Evolutionary conservation across 139 green algal genomes (phyloP).

Genomic region (Closterium sp.): DNA sequence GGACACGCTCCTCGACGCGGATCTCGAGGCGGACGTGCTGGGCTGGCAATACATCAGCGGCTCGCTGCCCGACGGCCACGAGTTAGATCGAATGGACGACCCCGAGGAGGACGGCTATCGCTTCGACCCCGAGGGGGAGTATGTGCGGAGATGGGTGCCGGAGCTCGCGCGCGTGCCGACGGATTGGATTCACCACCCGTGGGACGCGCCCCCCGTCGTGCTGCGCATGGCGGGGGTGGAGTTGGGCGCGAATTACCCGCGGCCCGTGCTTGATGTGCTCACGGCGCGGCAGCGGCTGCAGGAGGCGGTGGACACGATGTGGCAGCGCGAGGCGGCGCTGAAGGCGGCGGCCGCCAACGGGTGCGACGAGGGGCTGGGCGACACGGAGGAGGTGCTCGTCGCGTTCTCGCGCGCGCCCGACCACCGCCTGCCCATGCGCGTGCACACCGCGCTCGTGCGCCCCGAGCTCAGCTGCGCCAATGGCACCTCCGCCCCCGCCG

Average conservation of each 20-base stretch:
- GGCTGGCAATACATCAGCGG: constrained; percentile 79
- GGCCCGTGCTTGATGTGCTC: constrained; percentile 36
- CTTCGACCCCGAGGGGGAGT: constrained; percentile 81
- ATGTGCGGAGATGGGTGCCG: constrained; percentile 86
- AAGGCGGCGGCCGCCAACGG: constrained; percentile 32
- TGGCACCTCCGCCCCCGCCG: too few relatives aligned
- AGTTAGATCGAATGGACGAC: constrained; percentile 79
- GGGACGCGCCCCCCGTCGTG: constrained; percentile 45
- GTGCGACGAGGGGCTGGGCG: constrained; percentile 25
- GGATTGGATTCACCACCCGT: constrained; percentile 68
- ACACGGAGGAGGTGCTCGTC: neutral
- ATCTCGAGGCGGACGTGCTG: constrained; percentile 87
- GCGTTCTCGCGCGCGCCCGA: neutral
- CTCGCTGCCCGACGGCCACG: constrained; percentile 75
- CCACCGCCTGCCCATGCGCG: neutral
- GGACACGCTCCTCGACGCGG: constrained; percentile 85
- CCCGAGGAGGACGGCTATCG: constrained; percentile 48
- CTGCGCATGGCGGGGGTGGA: constrained; percentile 47
- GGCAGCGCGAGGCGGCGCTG: constrained; percentile 36
- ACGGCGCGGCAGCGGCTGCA: constrained; percentile 36
- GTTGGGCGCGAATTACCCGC: constrained; percentile 49
- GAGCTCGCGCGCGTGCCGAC: constrained; percentile 63
- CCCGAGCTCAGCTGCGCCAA: neutral
- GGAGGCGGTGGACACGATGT: constrained; percentile 32
- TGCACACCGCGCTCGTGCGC: neutral